Conservation (phyloP, 306 rosid genomes). For the Vachellia collinsii region DNA sequence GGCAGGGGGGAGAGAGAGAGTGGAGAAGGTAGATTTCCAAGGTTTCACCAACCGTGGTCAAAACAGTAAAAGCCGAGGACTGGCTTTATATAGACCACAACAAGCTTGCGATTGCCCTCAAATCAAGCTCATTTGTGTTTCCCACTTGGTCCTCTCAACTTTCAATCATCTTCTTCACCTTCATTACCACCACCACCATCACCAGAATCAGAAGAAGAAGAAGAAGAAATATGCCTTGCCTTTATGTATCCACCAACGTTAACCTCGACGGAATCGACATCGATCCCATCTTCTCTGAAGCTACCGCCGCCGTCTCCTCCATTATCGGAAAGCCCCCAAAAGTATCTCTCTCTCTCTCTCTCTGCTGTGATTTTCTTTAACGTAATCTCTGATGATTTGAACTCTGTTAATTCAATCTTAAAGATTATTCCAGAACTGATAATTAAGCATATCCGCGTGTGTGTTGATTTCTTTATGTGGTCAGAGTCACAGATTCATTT, state of each 20-base stretch:
- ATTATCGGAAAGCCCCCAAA: slow-evolving; percentile 73
- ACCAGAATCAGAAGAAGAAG: neutral
- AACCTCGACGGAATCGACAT: slow-evolving; percentile 70
- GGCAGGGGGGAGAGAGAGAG: neutral
- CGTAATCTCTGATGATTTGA: neutral
- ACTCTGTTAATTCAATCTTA: neutral
- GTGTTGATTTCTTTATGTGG: too few relatives aligned
- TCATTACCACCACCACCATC: neutral
- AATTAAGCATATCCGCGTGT: too few relatives aligned
- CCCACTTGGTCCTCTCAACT: neutral
- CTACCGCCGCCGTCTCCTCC: slow-evolving; percentile 65
- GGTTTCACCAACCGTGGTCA: neutral
- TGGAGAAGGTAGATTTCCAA: neutral
- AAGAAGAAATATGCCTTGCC: slow-evolving; percentile 68
- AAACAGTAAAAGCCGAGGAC: neutral
- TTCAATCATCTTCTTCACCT: neutral
- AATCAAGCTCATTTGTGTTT: neutral
- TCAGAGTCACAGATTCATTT: too few relatives aligned
- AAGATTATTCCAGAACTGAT: too few relatives aligned
- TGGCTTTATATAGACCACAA: neutral
- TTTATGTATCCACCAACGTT: slow-evolving; percentile 78
- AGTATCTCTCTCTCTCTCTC: slow-evolving; percentile 32
- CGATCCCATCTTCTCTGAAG: slow-evolving; percentile 65
- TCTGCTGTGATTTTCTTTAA: neutral
- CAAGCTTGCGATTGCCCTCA: neutral